These are phyloP conservation scores for Pisolithus thermaeus DNA, from an alignment of 1,284 basidiomycete genomes.

Conservation along the genomic window DNA sequence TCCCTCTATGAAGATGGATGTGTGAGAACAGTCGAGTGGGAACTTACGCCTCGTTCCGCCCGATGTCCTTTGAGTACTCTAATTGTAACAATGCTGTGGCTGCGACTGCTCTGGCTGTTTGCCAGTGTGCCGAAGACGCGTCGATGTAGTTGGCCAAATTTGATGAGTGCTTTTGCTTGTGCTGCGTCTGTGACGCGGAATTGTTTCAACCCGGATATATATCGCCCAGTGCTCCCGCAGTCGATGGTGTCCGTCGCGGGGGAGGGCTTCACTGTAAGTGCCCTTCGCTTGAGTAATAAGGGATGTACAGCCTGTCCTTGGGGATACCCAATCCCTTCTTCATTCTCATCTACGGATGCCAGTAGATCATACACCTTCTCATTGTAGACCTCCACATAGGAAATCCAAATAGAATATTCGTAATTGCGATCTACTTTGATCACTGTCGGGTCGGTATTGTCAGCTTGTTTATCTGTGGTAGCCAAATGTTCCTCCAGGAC, in stretches of 20 bases:
- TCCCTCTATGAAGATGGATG: conserved; percentile 10
- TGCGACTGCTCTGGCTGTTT: conserved; percentile 87
- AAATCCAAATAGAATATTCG: conserved; percentile 92
- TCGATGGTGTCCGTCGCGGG: conserved; percentile 51
- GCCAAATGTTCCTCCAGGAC: conserved; percentile 50
- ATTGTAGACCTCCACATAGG: conserved; percentile 98
- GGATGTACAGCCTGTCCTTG: conserved; percentile 31
- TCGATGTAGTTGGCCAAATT: conserved; percentile 86
- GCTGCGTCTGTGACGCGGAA: conserved; percentile 73
- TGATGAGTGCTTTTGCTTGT: conserved; percentile 68
- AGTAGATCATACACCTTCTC: conserved; percentile 91
- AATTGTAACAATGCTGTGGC: conserved; percentile 92
- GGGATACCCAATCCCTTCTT: conserved; percentile 25
- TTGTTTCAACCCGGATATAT: conserved; percentile 84
- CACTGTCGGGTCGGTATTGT: conserved; percentile 58
- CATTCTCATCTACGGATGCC: conserved; percentile 45
- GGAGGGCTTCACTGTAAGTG: conserved; percentile 75
- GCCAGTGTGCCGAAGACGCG: conserved; percentile 94
- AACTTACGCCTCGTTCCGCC: conserved; percentile 64
- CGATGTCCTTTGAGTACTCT: conserved; percentile 87
- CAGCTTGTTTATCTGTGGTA: conserved; percentile 32
- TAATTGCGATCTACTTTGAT: conserved; percentile 85
- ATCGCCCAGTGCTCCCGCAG: conserved; percentile 73
- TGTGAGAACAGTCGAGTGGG: neutral
- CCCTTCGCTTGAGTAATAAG: conserved; percentile 71